Evolutionary conservation across 106 monocot species (phyloP).

Genomic region (Acorus gramineus): DNA sequence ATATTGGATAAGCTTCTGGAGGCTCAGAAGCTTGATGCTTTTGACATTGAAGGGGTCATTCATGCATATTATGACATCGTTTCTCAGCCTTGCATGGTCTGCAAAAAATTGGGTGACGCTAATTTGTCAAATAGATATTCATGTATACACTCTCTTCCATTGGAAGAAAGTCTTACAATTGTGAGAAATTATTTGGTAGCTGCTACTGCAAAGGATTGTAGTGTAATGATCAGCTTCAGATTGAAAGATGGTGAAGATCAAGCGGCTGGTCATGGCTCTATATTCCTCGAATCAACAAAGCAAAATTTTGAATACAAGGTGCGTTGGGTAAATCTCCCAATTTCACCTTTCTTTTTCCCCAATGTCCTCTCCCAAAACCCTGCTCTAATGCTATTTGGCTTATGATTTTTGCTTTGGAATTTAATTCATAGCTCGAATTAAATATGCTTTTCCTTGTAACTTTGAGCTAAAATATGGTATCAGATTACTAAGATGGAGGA

Average conservation of each 20-base stretch:
- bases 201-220: constrained; percentile 85
- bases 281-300: constrained; percentile 52
- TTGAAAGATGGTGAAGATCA: constrained; percentile 10
- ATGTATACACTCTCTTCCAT: constrained; percentile 49
- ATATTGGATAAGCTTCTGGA: constrained; percentile 48
- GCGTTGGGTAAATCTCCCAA: neutral
- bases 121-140: constrained; percentile 29
- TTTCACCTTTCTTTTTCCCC: neutral
- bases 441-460: too few relatives aligned
- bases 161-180: constrained; percentile 51
- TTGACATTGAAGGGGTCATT: constrained; percentile 88
- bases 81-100: constrained; percentile 56
- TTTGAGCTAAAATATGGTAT: too few relatives aligned
- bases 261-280: constrained; percentile 15
- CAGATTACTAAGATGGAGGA: too few relatives aligned
- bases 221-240: constrained; percentile 81
- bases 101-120: constrained; percentile 34
- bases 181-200: constrained; percentile 56
- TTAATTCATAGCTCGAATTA: too few relatives aligned
- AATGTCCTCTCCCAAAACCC: neutral
- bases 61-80: constrained; percentile 72
- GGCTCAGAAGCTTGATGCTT: constrained; percentile 64
- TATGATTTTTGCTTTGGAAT: too few relatives aligned
- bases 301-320: constrained; percentile 87
- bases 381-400: too few relatives aligned